phyloP scores from a whole-genome alignment of 192 early-diverging fungal species.

The Kappamyces sp. region DNA sequence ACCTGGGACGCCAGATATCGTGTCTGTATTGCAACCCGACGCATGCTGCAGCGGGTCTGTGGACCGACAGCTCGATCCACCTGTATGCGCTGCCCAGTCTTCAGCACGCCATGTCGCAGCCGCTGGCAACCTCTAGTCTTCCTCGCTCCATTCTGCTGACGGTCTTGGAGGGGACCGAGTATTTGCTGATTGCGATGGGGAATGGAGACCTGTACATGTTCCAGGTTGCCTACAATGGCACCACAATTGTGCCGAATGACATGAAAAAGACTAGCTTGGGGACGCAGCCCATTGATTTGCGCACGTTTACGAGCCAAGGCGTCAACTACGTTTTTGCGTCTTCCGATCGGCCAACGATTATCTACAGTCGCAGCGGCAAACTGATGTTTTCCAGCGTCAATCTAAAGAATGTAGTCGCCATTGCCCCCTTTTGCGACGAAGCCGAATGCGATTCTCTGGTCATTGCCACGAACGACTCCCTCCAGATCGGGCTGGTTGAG shows the following conservation, averaged over 20 bases:
- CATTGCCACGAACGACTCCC: conserved; percentile 50
- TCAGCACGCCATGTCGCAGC: conserved; percentile 30
- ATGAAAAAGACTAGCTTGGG: conserved; percentile 71
- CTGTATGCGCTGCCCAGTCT: conserved; percentile 57
- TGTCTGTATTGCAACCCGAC: conserved; percentile 63
- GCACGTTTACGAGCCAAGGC: conserved; percentile 34
- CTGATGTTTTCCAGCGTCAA: conserved; percentile 83
- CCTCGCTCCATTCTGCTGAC: conserved; percentile 59
- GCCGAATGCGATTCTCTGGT: conserved; percentile 51
- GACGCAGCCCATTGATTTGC: conserved; percentile 63
- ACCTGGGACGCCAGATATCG: conserved; percentile 62
- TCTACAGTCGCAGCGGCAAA: conserved; percentile 57
- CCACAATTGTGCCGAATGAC: conserved; percentile 20
- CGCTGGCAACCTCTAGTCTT: conserved; percentile 44
- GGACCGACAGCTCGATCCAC: conserved; percentile 59
- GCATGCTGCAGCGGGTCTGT: conserved; percentile 59
- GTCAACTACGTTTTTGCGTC: conserved; percentile 66
- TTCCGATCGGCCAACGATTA: conserved; percentile 77
- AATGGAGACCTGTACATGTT: conserved; percentile 82
- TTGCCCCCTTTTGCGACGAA: conserved; percentile 55
- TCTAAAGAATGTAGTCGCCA: conserved; percentile 42
- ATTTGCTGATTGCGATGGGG: conserved; percentile 73
- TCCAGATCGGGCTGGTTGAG: conserved; percentile 74
- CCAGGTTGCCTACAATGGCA: conserved; percentile 26
- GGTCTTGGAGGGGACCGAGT: conserved; percentile 56